phyloP scores from a whole-genome alignment of 179 eudicot genomes.

The Drosera spatulata region DNA sequence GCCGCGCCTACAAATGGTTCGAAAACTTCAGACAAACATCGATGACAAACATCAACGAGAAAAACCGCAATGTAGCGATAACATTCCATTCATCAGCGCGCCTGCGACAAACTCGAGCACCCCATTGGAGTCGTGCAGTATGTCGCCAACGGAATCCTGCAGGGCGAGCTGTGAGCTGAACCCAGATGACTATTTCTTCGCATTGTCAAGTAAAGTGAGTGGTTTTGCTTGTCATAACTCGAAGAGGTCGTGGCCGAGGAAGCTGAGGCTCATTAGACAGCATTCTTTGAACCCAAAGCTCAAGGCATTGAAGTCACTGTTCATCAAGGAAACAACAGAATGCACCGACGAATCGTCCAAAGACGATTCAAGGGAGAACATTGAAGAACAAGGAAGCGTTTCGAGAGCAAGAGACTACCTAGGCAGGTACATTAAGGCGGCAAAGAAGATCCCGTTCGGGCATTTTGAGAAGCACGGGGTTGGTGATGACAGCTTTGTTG shows the following conservation, averaged over 20 bases:
- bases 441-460: constrained; percentile 20
- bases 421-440: constrained; percentile 4
- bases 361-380: constrained; percentile 12
- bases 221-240: constrained; percentile 7
- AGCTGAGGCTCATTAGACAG: constrained; percentile 36
- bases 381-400: constrained; percentile 6
- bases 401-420: constrained; percentile 13
- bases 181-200: constrained; percentile 48
- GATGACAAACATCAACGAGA: too few relatives aligned
- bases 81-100: constrained; percentile 3
- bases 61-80: neutral
- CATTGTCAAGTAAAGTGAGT: constrained; percentile 39
- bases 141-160: constrained; percentile 50
- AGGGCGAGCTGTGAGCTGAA: constrained; percentile 15
- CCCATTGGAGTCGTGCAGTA: constrained; percentile 44
- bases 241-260: constrained; percentile 43
- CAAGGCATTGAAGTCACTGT: constrained; percentile 21
- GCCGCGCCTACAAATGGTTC: constrained; percentile 58
- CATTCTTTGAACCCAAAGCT: constrained; percentile 33
- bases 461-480: constrained; percentile 22
- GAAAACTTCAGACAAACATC: constrained; percentile 20
- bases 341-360: constrained; percentile 20
- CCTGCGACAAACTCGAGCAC: constrained; percentile 14
- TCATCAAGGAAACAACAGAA: constrained; percentile 12
- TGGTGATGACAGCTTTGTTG: constrained; percentile 12